These are phyloP conservation scores for Penicillium lividum DNA, from an alignment of 495 filamentous ascomycete species.

Conservation along the genomic window DNA sequence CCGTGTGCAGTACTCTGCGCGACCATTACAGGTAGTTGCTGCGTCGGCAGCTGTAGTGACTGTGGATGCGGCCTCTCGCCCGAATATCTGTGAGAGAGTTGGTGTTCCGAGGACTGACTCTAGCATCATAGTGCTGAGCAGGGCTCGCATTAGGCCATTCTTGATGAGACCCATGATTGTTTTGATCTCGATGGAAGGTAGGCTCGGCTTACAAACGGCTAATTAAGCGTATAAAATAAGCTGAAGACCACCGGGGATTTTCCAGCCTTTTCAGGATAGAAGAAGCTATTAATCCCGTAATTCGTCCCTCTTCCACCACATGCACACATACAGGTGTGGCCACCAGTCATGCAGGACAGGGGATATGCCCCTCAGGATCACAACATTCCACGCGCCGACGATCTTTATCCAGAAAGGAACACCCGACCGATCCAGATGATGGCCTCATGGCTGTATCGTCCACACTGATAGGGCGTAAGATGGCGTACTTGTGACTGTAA, in stretches of 20 bases:
- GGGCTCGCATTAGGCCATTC: conserved; percentile 2
- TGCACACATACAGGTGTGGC: conserved; percentile 8
- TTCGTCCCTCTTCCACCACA: background rate
- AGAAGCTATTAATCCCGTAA: background rate
- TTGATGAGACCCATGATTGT: conserved; percentile 9
- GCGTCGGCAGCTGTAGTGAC: conserved; percentile 7
- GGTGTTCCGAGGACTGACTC: conserved; percentile 8
- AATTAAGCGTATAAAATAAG: background rate
- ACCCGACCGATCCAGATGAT: conserved; percentile 11
- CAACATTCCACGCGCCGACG: conserved; percentile 27
- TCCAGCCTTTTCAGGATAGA: background rate
- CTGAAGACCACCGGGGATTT: background rate
- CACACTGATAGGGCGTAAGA: conserved; percentile 17
- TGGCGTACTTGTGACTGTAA: conserved; percentile 20
- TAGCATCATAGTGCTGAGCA: conserved; percentile 17
- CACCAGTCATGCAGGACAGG: conserved; percentile 8
- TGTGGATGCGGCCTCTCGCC: conserved; percentile 8
- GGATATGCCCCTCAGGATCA: conserved; percentile 9
- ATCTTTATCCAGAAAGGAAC: conserved; percentile 18
- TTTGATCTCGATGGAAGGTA: background rate
- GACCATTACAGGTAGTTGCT: conserved; percentile 62
- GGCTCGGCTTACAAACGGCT: background rate
- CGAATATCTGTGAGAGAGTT: background rate
- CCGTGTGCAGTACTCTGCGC: conserved; percentile 58
- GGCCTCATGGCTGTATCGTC: conserved; percentile 15